phyloP scores from a whole-genome alignment of 208 protist species.

The Spongospora subterranea region DNA sequence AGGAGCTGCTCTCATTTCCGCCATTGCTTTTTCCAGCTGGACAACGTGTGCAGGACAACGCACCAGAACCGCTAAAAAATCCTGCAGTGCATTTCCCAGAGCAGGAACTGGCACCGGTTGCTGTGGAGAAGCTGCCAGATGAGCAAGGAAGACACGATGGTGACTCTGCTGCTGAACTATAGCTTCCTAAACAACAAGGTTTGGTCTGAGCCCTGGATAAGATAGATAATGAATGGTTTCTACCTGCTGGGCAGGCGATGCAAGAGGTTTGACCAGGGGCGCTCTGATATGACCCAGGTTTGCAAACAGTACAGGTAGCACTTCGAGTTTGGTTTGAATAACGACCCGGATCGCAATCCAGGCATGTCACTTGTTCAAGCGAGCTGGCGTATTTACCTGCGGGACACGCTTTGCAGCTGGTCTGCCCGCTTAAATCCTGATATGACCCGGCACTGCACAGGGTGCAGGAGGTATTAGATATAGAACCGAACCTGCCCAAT shows the following conservation, averaged over 20 bases:
- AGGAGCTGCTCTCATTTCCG: not conserved
- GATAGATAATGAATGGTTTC: too few relatives aligned
- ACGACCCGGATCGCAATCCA: not conserved
- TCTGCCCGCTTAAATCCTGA: slow-evolving; percentile 31
- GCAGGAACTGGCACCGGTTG: not conserved
- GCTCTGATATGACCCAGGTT: not conserved
- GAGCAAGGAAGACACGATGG: slow-evolving; percentile 26
- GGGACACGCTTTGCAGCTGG: slow-evolving; percentile 4
- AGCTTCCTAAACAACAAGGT: not conserved
- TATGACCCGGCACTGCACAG: not conserved
- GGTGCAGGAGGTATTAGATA: not conserved
- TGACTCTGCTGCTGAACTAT: not conserved
- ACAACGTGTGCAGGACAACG: not conserved
- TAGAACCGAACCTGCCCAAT: not conserved
- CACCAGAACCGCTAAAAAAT: not conserved
- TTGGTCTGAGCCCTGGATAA: not conserved
- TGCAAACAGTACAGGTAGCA: not conserved
- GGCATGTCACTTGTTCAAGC: not conserved
- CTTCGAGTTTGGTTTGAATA: not conserved
- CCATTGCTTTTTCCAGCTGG: not conserved
- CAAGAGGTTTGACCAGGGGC: not conserved
- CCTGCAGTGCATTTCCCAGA: not conserved
- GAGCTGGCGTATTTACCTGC: not conserved
- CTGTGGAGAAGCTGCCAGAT: not conserved
- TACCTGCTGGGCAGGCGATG: not conserved